These are phyloP conservation scores for Zygosaccharomyces pseudobailii DNA, from an alignment of 1,139 yeast species.

Conservation along the genomic window DNA sequence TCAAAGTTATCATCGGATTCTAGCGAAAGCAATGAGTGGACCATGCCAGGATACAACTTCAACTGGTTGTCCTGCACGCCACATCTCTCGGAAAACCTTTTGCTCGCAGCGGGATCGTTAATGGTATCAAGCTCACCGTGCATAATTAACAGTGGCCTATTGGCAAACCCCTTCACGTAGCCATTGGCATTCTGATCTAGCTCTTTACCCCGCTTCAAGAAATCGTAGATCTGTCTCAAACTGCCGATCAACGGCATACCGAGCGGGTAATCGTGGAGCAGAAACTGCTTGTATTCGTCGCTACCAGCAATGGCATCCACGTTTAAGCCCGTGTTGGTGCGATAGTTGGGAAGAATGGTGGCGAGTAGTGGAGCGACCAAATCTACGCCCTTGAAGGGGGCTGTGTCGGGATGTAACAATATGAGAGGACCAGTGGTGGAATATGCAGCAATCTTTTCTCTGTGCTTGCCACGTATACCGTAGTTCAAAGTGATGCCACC, in stretches of 20 bases:
- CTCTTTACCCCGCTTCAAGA: slow-evolving; percentile 41
- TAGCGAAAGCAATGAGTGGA: slow-evolving; percentile 35
- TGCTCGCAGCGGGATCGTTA: slow-evolving; percentile 53
- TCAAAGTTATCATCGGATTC: slow-evolving; percentile 26
- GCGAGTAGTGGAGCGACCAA: slow-evolving; percentile 46
- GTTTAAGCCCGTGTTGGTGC: slow-evolving; percentile 53
- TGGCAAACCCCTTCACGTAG: slow-evolving; percentile 43
- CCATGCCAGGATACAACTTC: slow-evolving; percentile 34
- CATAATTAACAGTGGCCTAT: slow-evolving; percentile 47
- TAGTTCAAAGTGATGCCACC: slow-evolving; percentile 79
- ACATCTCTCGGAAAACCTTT: slow-evolving; percentile 39
- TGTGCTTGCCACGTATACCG: slow-evolving; percentile 59
- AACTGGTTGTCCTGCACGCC: slow-evolving; percentile 36
- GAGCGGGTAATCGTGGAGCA: slow-evolving; percentile 42
- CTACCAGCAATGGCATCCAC: slow-evolving; percentile 55
- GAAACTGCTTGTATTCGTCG: slow-evolving; percentile 43
- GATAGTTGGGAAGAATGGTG: slow-evolving; percentile 47
- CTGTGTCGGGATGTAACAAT: slow-evolving; percentile 50
- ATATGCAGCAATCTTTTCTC: slow-evolving; percentile 50
- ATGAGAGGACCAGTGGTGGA: slow-evolving; percentile 68
- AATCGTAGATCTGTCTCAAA: slow-evolving; percentile 54
- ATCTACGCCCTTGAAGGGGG: slow-evolving; percentile 49
- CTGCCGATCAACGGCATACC: slow-evolving; percentile 44
- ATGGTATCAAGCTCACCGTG: slow-evolving; percentile 54
- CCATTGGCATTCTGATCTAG: slow-evolving; percentile 25